A percentile compares a stretch with the other conserved stretches of the same genome.
Conservation (phyloP, 2,329 filamentous ascomycete genomes). For the Fusarium pseudoanthophilum region DNA sequence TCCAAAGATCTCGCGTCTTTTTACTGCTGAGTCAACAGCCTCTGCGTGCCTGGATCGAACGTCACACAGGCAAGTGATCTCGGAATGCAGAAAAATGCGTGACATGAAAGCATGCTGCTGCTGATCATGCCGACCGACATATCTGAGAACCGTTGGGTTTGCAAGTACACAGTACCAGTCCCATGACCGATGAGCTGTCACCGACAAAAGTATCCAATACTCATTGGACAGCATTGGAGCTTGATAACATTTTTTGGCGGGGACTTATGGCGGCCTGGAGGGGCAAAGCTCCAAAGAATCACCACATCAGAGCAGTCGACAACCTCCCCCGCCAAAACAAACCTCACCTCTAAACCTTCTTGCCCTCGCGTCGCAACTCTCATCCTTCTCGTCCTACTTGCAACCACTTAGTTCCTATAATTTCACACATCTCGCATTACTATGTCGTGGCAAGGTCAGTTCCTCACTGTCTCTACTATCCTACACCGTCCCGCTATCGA, state of each 20-base stretch:
- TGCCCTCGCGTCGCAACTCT: slow-evolving; percentile 36
- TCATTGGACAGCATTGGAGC: slow-evolving; percentile 26
- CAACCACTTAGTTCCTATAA: slow-evolving; percentile 12
- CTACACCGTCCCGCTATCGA: slow-evolving; percentile 6
- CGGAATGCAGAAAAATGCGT: slow-evolving; percentile 31
- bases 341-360: slow-evolving; percentile 33
- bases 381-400: slow-evolving; percentile 8
- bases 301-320: slow-evolving; percentile 32
- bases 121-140: slow-evolving; percentile 34
- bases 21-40: slow-evolving; percentile 15
- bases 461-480: slow-evolving; percentile 20
- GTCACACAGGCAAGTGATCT: slow-evolving; percentile 12
- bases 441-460: slow-evolving; percentile 81
- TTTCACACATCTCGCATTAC: slow-evolving; percentile 45
- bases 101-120: slow-evolving; percentile 33
- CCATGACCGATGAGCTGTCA: background rate
- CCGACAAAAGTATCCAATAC: slow-evolving; percentile 24
- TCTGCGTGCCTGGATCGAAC: slow-evolving; percentile 12
- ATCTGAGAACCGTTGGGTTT: slow-evolving; percentile 16
- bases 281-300: slow-evolving; percentile 41
- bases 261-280: slow-evolving; percentile 34
- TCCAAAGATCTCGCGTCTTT: background rate
- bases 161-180: slow-evolving; percentile 23
- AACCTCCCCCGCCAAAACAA: slow-evolving; percentile 38
- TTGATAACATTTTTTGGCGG: slow-evolving; percentile 36